Evolutionary conservation across 2,329 filamentous ascomycete genomes (phyloP).

Genomic region (Endothia cerciana): DNA sequence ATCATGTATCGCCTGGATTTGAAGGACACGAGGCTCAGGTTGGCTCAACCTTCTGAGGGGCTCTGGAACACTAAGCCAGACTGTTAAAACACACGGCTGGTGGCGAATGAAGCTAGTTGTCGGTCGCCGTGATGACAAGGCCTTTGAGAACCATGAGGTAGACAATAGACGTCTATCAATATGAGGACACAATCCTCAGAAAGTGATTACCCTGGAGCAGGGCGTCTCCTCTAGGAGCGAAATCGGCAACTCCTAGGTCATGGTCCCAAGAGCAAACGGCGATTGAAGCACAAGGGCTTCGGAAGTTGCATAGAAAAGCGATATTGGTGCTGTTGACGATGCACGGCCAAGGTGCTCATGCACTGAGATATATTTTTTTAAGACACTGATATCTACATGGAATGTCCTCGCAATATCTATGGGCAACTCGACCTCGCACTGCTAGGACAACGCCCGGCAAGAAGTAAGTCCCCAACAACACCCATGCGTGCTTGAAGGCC

Average conservation of each 20-base stretch:
- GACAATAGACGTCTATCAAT: no score
- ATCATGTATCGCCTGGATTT: conserved; percentile 29
- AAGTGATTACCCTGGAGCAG: no score
- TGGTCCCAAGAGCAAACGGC: no score
- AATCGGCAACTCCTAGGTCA: no score
- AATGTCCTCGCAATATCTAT: not conserved
- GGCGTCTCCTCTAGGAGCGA: no score
- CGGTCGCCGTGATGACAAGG: not conserved
- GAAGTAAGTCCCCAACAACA: not conserved
- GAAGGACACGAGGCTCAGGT: conserved; percentile 14
- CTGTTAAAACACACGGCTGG: not conserved
- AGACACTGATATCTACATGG: not conserved
- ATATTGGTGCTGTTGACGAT: not conserved
- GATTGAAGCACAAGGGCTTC: no score
- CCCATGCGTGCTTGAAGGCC: not conserved
- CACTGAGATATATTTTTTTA: not conserved
- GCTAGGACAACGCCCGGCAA: not conserved
- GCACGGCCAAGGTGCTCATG: not conserved
- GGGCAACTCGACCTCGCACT: not conserved
- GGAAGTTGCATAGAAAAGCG: not conserved
- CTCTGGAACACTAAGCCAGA: conserved; percentile 19
- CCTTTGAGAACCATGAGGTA: no score
- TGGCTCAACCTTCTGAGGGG: conserved; percentile 15
- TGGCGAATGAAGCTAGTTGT: not conserved
- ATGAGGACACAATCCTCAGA: no score